Percentiles rank a stretch among this genome's conserved stretches.
phyloP scores from a whole-genome alignment of 1,139 yeast genomes.

The Yamadazyma taylorii region DNA sequence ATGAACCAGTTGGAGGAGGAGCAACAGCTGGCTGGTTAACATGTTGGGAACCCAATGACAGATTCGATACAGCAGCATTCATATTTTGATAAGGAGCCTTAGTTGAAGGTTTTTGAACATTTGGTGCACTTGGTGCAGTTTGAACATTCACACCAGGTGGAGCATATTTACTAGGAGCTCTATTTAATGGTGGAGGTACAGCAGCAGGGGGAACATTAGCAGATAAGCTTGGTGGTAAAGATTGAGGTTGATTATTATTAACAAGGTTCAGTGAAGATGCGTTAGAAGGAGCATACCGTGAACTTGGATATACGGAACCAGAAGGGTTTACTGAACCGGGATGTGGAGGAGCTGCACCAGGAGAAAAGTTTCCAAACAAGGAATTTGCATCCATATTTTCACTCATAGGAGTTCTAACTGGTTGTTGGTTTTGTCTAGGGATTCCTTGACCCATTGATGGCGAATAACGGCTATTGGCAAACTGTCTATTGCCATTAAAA shows the following conservation, averaged over 20 bases:
- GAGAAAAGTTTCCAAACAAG: slow-evolving; percentile 10
- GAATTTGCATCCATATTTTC: slow-evolving; percentile 11
- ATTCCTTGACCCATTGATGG: slow-evolving; percentile 5
- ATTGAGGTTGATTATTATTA: slow-evolving; percentile 9
- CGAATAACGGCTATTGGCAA: slow-evolving; percentile 5
- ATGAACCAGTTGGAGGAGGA: slow-evolving; percentile 2
- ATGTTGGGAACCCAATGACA: slow-evolving; percentile 12
- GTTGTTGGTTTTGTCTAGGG: slow-evolving; percentile 4
- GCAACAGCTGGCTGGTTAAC: neutral
- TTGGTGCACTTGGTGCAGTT: no score
- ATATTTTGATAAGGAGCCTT: slow-evolving; percentile 15
- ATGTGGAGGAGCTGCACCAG: slow-evolving; percentile 1
- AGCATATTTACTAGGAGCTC: slow-evolving; percentile 15
- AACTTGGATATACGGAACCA: slow-evolving; percentile 3
- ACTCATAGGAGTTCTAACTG: slow-evolving; percentile 14
- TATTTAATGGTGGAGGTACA: slow-evolving; percentile 11
- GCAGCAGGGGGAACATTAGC: slow-evolving; percentile 2
- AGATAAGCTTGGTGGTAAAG: slow-evolving; percentile 5
- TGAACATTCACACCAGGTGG: slow-evolving; percentile 13
- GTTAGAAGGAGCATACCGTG: slow-evolving; percentile 31
- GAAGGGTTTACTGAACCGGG: slow-evolving; percentile 2
- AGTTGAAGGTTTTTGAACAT: slow-evolving; percentile 10
- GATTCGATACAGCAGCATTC: slow-evolving; percentile 14
- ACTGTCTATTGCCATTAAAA: neutral
- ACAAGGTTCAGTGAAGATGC: slow-evolving; percentile 24